phyloP scores from a whole-genome alignment of 2,329 filamentous ascomycete species.

The Aspergillus tanneri region DNA sequence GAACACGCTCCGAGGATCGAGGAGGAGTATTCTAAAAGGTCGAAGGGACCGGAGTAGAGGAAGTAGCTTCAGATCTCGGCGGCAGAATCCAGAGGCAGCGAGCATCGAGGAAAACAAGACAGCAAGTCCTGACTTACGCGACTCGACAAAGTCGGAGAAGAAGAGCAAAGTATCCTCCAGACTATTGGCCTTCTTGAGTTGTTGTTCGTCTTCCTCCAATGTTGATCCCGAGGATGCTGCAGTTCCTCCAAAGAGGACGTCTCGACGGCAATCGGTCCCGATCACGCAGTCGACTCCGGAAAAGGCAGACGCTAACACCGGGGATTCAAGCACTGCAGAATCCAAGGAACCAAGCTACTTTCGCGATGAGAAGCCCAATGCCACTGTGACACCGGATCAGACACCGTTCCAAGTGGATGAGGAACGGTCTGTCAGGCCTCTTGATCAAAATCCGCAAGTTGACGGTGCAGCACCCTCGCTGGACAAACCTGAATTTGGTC shows the following conservation, averaged over 20 bases:
- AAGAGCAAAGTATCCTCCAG: slow-evolving; percentile 44
- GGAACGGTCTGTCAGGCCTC: slow-evolving; percentile 33
- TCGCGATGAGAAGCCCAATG: slow-evolving; percentile 40
- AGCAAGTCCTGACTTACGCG: slow-evolving; percentile 32
- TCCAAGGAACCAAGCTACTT: slow-evolving; percentile 38
- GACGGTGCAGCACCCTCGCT: slow-evolving; percentile 26
- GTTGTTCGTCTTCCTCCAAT: slow-evolving; percentile 49
- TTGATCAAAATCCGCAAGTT: slow-evolving; percentile 40
- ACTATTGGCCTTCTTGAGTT: slow-evolving; percentile 49
- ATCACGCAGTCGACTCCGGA: slow-evolving; percentile 40
- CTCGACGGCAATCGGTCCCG: slow-evolving; percentile 39
- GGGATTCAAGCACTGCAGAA: slow-evolving; percentile 42
- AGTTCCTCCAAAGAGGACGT: slow-evolving; percentile 48
- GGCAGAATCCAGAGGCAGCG: slow-evolving; percentile 34
- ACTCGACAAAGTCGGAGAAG: slow-evolving; percentile 36
- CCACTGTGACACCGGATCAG: slow-evolving; percentile 32
- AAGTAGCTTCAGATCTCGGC: slow-evolving; percentile 52
- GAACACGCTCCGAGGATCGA: slow-evolving; percentile 64
- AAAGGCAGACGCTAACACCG: slow-evolving; percentile 39
- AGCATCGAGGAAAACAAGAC: slow-evolving; percentile 35
- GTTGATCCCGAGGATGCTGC: slow-evolving; percentile 46
- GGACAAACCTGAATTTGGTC: slow-evolving; percentile 16
- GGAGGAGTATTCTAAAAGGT: slow-evolving; percentile 63
- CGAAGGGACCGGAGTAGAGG: slow-evolving; percentile 67
- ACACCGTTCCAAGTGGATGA: slow-evolving; percentile 28